Evolutionary conservation across 331 rosid species (phyloP).

Genomic region (Ulmus americana): DNA sequence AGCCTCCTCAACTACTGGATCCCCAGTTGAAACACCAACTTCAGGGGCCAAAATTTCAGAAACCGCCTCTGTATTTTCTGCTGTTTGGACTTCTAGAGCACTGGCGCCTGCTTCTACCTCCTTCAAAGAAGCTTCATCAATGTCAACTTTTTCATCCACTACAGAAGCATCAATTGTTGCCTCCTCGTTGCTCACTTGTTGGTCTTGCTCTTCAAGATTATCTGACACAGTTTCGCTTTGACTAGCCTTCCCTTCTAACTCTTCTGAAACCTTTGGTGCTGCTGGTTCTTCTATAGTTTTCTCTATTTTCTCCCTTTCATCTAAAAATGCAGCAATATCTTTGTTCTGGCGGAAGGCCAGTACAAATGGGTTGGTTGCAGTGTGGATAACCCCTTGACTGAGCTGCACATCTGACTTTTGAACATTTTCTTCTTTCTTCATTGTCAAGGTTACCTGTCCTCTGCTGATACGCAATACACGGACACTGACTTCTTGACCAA

Average conservation of each 20-base stretch:
- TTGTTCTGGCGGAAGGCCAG: slow-evolving; percentile 84
- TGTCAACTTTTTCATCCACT: slow-evolving; percentile 28
- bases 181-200: slow-evolving; percentile 26
- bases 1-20: slow-evolving; percentile 30
- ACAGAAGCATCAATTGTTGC: slow-evolving; percentile 29
- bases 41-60: slow-evolving; percentile 36
- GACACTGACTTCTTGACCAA: slow-evolving; percentile 77
- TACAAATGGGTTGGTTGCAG: slow-evolving; percentile 79
- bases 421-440: slow-evolving; percentile 81
- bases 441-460: slow-evolving; percentile 84
- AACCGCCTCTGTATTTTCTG: slow-evolving; percentile 36
- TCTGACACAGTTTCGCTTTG: slow-evolving; percentile 32
- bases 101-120: slow-evolving; percentile 31
- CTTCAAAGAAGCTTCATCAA: slow-evolving; percentile 24
- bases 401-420: slow-evolving; percentile 29
- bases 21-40: slow-evolving; percentile 25
- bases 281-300: slow-evolving; percentile 31
- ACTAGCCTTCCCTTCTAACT: slow-evolving; percentile 33
- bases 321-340: slow-evolving; percentile 75
- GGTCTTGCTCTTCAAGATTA: slow-evolving; percentile 34
- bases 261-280: slow-evolving; percentile 32
- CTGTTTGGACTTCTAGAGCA: slow-evolving; percentile 23
- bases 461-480: slow-evolving; percentile 72
- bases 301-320: slow-evolving; percentile 58
- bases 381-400: slow-evolving; percentile 47